phyloP scores from a whole-genome alignment of 108 stramenopile species.

The Pinguiococcus pyrenoidosus region DNA sequence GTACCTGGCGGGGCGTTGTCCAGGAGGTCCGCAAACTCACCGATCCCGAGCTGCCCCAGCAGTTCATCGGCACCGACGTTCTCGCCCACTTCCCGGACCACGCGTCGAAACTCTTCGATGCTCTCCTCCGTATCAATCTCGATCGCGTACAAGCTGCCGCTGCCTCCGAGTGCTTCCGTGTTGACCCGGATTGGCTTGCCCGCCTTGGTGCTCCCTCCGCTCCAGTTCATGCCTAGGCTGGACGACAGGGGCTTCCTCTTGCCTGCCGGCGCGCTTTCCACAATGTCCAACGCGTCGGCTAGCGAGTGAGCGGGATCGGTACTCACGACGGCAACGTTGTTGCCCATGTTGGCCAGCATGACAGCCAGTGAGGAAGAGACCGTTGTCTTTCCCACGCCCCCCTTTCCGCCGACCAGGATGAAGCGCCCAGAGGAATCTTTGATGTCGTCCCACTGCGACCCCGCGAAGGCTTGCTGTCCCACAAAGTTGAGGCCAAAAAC shows the following conservation, averaged over 20 bases:
- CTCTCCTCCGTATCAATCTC: conserved; percentile 70
- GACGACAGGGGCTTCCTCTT: too few relatives aligned
- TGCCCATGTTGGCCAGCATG: conserved; percentile 53
- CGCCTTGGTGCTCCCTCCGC: too few relatives aligned
- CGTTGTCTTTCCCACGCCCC: conserved; percentile 50
- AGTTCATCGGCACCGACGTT: background rate
- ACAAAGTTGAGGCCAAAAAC: background rate
- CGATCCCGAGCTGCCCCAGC: conserved; percentile 11
- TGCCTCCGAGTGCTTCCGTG: too few relatives aligned
- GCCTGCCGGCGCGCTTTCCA: too few relatives aligned
- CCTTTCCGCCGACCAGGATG: conserved; percentile 29
- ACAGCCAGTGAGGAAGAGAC: conserved; percentile 67
- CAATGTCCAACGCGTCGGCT: conserved; percentile 59
- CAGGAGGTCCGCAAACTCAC: conserved; percentile 36
- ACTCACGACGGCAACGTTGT: conserved; percentile 58
- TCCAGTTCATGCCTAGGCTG: too few relatives aligned
- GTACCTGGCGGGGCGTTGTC: conserved; percentile 32
- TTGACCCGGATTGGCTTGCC: too few relatives aligned
- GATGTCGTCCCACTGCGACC: background rate
- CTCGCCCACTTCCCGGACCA: conserved; percentile 12
- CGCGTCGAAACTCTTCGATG: conserved; percentile 19
- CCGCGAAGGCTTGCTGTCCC: too few relatives aligned
- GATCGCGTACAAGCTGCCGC: conserved; percentile 53
- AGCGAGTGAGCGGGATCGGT: conserved; percentile 94
- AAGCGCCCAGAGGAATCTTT: conserved; percentile 3